Conservation (phyloP, 2,329 filamentous ascomycete species). For the Hypoxylon sp. region DNA sequence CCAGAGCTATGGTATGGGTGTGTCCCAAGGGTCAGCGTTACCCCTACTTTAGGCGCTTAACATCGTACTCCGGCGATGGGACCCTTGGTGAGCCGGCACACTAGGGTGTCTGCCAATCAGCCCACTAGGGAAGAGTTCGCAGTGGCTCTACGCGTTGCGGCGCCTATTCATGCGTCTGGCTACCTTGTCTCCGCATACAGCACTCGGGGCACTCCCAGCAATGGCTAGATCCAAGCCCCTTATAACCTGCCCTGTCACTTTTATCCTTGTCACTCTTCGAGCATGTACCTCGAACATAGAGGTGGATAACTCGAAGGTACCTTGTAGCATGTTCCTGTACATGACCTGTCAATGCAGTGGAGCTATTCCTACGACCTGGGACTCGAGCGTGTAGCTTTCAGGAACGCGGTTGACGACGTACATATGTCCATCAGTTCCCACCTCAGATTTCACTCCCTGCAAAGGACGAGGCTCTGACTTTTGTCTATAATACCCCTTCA, state of each 20-base stretch:
- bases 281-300: constrained; percentile 41
- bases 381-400: constrained; percentile 44
- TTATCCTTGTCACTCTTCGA: constrained; percentile 39
- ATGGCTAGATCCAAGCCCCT: constrained; percentile 41
- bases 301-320: constrained; percentile 37
- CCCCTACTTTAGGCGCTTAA: constrained; percentile 45
- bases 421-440: constrained; percentile 43
- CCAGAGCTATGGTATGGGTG: constrained; percentile 30
- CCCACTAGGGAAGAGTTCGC: constrained; percentile 31
- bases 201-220: constrained; percentile 40
- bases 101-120: constrained; percentile 39
- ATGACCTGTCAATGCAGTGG: constrained; percentile 36
- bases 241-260: constrained; percentile 36
- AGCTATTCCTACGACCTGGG: constrained; percentile 41
- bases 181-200: constrained; percentile 41
- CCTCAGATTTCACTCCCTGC: constrained; percentile 38
- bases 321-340: constrained; percentile 42
- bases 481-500: constrained; percentile 49
- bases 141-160: constrained; percentile 34
- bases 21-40: constrained; percentile 32
- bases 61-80: constrained; percentile 29
- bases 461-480: constrained; percentile 41
- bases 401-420: constrained; percentile 45
- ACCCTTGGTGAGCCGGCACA: constrained; percentile 32
- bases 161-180: constrained; percentile 47